A percentile compares a stretch with the other conserved stretches of the same genome.
These are phyloP conservation scores for Eutrema heterophyllum DNA, from an alignment of 345 rosid genomes.

Conservation along the genomic window DNA sequence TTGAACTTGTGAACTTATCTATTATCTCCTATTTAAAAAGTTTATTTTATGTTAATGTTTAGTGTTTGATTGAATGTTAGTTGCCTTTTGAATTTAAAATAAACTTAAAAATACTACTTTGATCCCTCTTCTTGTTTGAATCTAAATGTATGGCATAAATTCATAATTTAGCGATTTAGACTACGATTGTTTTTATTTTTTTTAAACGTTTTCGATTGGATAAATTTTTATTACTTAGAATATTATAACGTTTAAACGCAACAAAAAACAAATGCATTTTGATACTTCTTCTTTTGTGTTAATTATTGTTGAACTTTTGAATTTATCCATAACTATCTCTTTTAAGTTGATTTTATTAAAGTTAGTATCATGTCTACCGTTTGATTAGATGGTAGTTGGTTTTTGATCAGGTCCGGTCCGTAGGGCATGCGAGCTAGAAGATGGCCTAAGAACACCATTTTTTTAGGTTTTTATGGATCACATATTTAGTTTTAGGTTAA, in stretches of 20 bases:
- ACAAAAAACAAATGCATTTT: not conserved
- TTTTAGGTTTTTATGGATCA: no score
- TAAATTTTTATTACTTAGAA: not conserved
- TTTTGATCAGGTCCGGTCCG: no score
- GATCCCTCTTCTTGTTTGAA: not conserved
- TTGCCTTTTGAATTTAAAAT: no score
- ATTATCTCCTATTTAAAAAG: not conserved
- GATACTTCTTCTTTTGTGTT: not conserved
- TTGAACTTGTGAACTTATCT: constrained; percentile 8
- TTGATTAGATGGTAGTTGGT: no score
- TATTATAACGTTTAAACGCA: not conserved
- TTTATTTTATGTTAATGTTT: not conserved
- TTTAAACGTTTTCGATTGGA: not conserved
- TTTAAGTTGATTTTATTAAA: not conserved
- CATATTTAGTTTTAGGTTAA: no score
- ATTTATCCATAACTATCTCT: not conserved
- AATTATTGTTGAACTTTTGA: not conserved
- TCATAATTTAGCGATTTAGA: not conserved
- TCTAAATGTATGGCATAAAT: not conserved
- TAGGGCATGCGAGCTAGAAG: no score
- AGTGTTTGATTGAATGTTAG: not conserved
- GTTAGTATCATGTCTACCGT: not conserved
- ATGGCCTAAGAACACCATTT: no score
- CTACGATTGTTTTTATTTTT: no score
- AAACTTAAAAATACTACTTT: no score